A percentile compares a stretch with the other conserved stretches of the same genome.
Conservation (phyloP, 2,329 filamentous ascomycete genomes). For the Alternaria novae-zelandiae region DNA sequence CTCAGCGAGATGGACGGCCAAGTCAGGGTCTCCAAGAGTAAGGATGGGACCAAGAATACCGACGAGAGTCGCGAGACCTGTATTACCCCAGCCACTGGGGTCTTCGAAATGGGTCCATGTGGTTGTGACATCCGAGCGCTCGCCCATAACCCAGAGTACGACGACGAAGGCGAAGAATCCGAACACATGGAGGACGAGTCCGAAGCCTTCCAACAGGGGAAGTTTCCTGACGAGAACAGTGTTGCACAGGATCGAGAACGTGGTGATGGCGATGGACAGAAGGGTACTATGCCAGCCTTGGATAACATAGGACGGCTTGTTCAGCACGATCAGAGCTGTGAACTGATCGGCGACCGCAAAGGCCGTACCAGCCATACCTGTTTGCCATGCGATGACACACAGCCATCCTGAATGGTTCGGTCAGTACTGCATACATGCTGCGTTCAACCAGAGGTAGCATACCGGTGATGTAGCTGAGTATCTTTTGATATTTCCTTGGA, state of each 20-base stretch:
- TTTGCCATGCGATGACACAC: conserved; percentile 49
- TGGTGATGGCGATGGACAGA: conserved; percentile 51
- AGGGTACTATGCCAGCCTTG: conserved; percentile 58
- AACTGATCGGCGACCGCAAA: conserved; percentile 27
- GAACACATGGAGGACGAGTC: conserved; percentile 56
- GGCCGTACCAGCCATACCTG: conserved; percentile 31
- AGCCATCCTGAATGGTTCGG: conserved; percentile 42
- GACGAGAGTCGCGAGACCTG: conserved; percentile 51
- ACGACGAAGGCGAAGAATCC: conserved; percentile 59
- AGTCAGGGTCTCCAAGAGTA: conserved; percentile 43
- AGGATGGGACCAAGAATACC: conserved; percentile 43
- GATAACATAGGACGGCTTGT: conserved; percentile 42
- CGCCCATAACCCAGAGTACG: conserved; percentile 28
- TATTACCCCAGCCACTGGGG: conserved; percentile 48
- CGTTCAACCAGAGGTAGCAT: conserved; percentile 21
- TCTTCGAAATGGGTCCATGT: conserved; percentile 57
- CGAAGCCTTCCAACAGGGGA: conserved; percentile 40
- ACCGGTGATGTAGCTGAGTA: conserved; percentile 48
- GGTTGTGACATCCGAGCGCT: conserved; percentile 41
- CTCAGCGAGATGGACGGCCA: conserved; percentile 42
- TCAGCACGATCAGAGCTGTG: conserved; percentile 43
- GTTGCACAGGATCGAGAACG: conserved; percentile 49
- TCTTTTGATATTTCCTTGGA: conserved; percentile 44
- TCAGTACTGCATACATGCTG: background rate
- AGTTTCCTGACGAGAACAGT: conserved; percentile 45